Conservation (phyloP, 805 yeast genomes). For the Cyberlindnera samutprakarnensis region DNA sequence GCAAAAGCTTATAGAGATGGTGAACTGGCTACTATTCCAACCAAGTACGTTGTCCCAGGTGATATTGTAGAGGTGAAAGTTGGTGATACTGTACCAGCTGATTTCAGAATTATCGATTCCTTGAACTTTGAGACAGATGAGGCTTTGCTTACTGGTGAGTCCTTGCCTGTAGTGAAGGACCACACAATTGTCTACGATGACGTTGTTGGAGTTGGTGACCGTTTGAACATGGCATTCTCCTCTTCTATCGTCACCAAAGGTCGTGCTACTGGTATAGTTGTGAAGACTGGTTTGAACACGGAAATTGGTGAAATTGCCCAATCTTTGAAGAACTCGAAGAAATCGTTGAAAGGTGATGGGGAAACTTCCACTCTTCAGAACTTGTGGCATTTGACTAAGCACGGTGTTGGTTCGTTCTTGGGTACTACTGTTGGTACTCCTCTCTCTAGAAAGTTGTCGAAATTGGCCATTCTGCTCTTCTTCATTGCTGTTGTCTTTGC, state of each 20-base stretch:
- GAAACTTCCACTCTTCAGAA: constrained; percentile 32
- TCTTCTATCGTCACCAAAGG: constrained; percentile 70
- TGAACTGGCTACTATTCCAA: constrained; percentile 45
- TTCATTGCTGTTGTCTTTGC: constrained; percentile 79
- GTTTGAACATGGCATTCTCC: constrained; percentile 63
- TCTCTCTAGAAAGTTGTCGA: constrained; percentile 64
- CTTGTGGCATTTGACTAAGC: constrained; percentile 33
- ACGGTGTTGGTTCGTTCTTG: constrained; percentile 57
- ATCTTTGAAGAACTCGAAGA: constrained; percentile 40
- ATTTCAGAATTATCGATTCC: constrained; percentile 47
- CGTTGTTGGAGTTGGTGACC: constrained; percentile 59
- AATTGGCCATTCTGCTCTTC: constrained; percentile 67
- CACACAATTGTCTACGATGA: constrained; percentile 32
- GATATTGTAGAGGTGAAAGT: constrained; percentile 56
- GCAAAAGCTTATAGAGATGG: constrained; percentile 64
- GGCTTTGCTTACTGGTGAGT: constrained; percentile 60
- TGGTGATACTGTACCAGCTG: constrained; percentile 76
- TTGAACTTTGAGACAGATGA: constrained; percentile 68
- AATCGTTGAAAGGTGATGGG: constrained; percentile 34
- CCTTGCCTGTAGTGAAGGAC: constrained; percentile 55
- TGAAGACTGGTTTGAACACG: constrained; percentile 61
- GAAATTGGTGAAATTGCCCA: constrained; percentile 72
- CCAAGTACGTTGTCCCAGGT: constrained; percentile 66
- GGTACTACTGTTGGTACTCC: constrained; percentile 82
- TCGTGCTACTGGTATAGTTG: constrained; percentile 61